Evolutionary conservation across 225 moss, liverwort and hornwort species (phyloP).

Genomic region (Anthoceros angustus): DNA sequence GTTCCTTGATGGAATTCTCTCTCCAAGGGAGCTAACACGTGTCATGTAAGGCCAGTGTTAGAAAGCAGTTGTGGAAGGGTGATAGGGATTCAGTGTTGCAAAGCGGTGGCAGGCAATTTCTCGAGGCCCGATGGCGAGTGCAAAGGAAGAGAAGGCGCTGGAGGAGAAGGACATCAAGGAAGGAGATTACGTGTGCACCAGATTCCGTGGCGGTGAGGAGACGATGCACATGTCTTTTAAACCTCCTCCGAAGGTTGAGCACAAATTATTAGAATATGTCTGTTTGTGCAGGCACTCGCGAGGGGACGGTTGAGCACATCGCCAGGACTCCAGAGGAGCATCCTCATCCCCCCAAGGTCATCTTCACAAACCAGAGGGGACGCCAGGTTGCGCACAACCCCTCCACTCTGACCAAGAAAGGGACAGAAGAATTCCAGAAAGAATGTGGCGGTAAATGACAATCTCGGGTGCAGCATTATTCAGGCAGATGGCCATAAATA

Average conservation of each 20-base stretch:
- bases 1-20: no score
- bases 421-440: not conserved
- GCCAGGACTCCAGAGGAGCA: not conserved
- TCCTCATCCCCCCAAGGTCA: not conserved
- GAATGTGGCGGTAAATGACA: not conserved
- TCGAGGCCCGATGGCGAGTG: not conserved
- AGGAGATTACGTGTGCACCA: not conserved
- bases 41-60: no score
- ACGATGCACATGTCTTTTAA: no score
- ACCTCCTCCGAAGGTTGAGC: no score
- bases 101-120: no score
- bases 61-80: no score
- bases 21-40: no score
- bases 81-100: no score
- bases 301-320: constrained; percentile 1
- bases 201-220: not conserved
- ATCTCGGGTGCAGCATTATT: no score
- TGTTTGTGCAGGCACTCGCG: not conserved
- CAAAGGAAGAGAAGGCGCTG: not conserved
- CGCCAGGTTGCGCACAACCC: not conserved
- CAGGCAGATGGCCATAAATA: no score
- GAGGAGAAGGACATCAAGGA: not conserved
- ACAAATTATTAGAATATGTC: no score
- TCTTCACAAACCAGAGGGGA: not conserved
- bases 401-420: not conserved